Percentiles rank a stretch among this genome's conserved stretches.
Evolutionary conservation across 768 basidiomycete genomes (phyloP).

Genomic region (Termitomyces sp.): DNA sequence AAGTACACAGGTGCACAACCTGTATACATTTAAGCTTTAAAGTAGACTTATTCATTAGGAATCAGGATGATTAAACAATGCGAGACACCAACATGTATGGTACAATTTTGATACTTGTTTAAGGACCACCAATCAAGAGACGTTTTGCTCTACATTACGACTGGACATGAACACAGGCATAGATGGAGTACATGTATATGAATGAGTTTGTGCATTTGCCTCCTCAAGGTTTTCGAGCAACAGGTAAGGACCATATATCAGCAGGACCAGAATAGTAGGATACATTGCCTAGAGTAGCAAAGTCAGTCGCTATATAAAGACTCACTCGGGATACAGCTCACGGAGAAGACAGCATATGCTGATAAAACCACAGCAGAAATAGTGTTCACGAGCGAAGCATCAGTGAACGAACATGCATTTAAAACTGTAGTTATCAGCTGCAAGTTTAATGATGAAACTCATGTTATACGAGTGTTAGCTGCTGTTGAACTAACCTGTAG

Average conservation of each 20-base stretch:
- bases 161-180: slow-evolving; percentile 4
- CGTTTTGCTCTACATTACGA: neutral
- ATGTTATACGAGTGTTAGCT: neutral
- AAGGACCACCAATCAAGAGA: neutral
- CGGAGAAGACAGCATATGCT: slow-evolving; percentile 1
- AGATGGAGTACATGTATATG: neutral
- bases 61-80: too few species aligned
- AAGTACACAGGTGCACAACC: too few species aligned
- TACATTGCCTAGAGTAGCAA: slow-evolving; percentile 3
- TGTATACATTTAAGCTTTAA: too few species aligned
- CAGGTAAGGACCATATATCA: neutral
- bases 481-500: neutral
- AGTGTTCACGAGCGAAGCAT: neutral
- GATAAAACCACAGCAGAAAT: neutral
- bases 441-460: neutral
- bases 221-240: neutral
- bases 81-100: too few species aligned
- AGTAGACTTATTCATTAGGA: too few species aligned
- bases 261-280: neutral
- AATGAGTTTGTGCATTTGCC: neutral
- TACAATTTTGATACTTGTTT: too few species aligned
- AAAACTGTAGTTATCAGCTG: neutral
- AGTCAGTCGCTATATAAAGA: neutral
- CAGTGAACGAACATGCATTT: neutral
- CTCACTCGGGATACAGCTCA: neutral